A percentile compares a stretch with the other conserved stretches of the same genome.
phyloP scores from a whole-genome alignment of 352 stramenopile genomes.

The Globisporangium canariense region DNA sequence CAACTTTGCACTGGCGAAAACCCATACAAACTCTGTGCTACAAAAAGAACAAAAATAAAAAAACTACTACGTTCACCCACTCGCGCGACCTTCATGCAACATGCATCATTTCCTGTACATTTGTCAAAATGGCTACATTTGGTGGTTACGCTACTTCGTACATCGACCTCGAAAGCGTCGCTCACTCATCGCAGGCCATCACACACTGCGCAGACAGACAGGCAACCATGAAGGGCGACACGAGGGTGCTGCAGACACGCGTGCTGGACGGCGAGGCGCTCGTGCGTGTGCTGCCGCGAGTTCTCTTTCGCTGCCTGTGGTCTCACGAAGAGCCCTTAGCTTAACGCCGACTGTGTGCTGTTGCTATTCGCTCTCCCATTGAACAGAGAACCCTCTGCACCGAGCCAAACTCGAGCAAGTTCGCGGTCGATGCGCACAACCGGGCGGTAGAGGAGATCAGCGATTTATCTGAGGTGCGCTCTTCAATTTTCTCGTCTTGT shows the following conservation, averaged over 20 bases:
- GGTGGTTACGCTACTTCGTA: too few species aligned
- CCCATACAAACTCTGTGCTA: too few species aligned
- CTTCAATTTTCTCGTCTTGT: background rate
- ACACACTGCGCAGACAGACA: too few species aligned
- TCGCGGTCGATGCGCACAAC: constrained; percentile 75
- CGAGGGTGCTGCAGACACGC: constrained; percentile 27
- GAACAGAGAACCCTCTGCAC: constrained; percentile 34
- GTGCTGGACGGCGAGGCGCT: constrained; percentile 38
- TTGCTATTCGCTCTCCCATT: background rate
- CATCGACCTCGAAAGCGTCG: too few species aligned
- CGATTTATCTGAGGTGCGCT: constrained; percentile 57
- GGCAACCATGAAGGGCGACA: background rate
- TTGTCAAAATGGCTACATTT: too few species aligned
- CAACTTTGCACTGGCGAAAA: too few species aligned
- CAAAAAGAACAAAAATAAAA: too few species aligned
- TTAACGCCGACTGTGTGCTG: background rate
- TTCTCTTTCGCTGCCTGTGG: background rate
- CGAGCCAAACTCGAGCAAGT: constrained; percentile 82
- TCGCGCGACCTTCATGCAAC: too few species aligned
- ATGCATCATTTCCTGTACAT: too few species aligned
- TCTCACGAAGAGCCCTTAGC: too few species aligned
- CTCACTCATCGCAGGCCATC: too few species aligned
- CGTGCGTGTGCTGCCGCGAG: constrained; percentile 17
- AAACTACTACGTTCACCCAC: too few species aligned
- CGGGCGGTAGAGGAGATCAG: constrained; percentile 52